Evolutionary conservation across 495 filamentous ascomycete genomes (phyloP), one percentile per base, ranked within the genome.

Genomic region (Acidiella bohemica): DNA sequence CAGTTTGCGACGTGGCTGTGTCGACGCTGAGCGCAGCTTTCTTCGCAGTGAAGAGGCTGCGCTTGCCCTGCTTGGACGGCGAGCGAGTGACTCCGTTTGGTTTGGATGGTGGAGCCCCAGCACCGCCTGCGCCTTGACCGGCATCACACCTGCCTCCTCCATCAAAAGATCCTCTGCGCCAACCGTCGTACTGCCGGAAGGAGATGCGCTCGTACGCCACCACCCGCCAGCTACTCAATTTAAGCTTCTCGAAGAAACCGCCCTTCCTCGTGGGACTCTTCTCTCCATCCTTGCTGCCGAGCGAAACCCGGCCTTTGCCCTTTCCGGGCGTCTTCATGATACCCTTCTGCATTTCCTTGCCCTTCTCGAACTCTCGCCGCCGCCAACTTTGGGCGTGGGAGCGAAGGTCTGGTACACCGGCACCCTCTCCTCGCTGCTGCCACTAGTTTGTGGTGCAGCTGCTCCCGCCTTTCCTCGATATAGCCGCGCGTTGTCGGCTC

Each of bases 261-360:
- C 52, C 56, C 47, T 47, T 53, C 43, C 52, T 58, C 47, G 54
- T 57, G 2, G 59, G 59, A 23, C 57, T 62, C 48, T 57, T 62
- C 9, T 30, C 29, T n/a, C n/a, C n/a, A n/a, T n/a, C n/a, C n/a
- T n/a, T n/a, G n/a, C n/a, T n/a, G n/a, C n/a, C n/a, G n/a, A n/a
- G n/a, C n/a, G n/a, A n/a, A n/a, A n/a, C n/a, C n/a, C n/a, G n/a
- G n/a, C n/a, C n/a, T n/a, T n/a, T n/a, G n/a, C n/a, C n/a, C n/a
- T n/a, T n/a, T n/a, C n/a, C n/a, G n/a, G n/a, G n/a, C n/a, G n/a
- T n/a, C n/a, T n/a, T n/a, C n/a, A n/a, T n/a, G n/a, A n/a, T n/a
- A n/a, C n/a, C n/a, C n/a, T n/a, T n/a, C n/a, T n/a, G n/a, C n/a
- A n/a, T n/a, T n/a, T n/a, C n/a, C 36, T 29, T 39, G 36, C 17